Evolutionary conservation across 148 eudicot species (phyloP).

Genomic region (Fagopyrum esculentum): DNA sequence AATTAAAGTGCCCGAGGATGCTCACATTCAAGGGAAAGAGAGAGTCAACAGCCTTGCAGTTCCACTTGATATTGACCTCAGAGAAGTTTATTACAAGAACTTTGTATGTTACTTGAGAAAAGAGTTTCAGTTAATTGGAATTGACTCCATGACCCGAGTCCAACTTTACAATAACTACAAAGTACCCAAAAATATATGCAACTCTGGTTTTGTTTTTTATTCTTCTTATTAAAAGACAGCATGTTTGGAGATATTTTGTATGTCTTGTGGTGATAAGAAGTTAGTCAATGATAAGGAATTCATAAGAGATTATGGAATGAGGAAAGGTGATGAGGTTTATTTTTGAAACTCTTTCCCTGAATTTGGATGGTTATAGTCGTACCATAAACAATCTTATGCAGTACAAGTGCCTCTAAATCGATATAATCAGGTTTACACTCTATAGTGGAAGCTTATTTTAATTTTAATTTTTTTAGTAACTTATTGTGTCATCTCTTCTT

Average conservation of each 20-base stretch:
- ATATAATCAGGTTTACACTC: no score
- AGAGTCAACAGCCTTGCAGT: conserved; percentile 34
- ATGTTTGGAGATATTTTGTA: conserved; percentile 93
- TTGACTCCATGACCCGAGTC: background rate
- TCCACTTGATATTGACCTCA: conserved; percentile 52
- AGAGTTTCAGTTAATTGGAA: background rate
- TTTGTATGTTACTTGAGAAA: conserved; percentile 22
- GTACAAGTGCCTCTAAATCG: background rate
- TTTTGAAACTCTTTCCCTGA: conserved; percentile 5
- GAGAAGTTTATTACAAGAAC: conserved; percentile 49
- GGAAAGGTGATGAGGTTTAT: conserved; percentile 73
- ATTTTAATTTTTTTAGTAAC: no score
- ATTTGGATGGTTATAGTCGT: background rate
- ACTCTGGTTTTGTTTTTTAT: background rate
- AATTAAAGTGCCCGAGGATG: conserved; percentile 34
- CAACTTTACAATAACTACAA: background rate
- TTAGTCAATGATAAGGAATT: conserved; percentile 41
- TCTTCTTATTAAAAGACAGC: conserved; percentile 39
- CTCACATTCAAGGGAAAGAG: conserved; percentile 35
- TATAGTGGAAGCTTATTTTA: no score
- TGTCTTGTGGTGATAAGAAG: conserved; percentile 59
- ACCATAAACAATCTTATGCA: background rate
- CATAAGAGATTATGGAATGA: conserved; percentile 46
- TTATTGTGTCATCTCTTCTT: no score
- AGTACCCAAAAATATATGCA: background rate